Conservation (phyloP, 192 early-diverging fungal genomes). For the Jimgerdemannia lactiflua region DNA sequence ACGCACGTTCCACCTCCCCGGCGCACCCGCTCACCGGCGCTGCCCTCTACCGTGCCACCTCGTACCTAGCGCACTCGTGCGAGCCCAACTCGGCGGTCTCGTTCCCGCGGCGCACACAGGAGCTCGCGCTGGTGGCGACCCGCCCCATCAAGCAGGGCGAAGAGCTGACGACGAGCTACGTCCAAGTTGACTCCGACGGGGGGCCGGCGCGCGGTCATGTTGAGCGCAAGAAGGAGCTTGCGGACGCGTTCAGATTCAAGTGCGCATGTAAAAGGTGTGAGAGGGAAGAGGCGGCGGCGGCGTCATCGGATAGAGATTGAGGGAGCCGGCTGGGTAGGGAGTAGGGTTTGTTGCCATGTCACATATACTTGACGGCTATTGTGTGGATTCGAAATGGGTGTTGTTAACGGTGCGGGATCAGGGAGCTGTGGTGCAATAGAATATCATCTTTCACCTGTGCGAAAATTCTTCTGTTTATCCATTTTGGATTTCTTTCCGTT, state of each 20-base stretch:
- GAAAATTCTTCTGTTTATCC: too few species aligned
- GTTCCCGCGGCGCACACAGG: constrained; percentile 49
- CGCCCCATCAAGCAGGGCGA: constrained; percentile 63
- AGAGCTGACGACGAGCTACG: constrained; percentile 62
- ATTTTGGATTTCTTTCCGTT: too few species aligned
- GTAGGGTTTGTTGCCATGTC: too few species aligned
- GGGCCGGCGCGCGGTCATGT: not conserved
- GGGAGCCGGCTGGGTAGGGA: too few species aligned
- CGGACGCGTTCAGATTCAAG: not conserved
- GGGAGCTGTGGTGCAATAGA: too few species aligned
- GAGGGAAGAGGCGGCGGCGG: not conserved
- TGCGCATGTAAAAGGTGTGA: not conserved
- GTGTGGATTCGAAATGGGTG: too few species aligned
- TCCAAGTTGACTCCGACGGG: not conserved
- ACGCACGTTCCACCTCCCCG: not conserved
- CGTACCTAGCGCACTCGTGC: constrained; percentile 74
- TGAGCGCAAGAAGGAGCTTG: not conserved
- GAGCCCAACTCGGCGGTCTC: constrained; percentile 49
- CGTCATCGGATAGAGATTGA: not conserved
- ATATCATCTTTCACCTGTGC: too few species aligned
- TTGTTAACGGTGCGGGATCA: too few species aligned
- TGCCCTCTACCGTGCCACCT: constrained; percentile 71
- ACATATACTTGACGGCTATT: too few species aligned
- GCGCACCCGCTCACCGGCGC: constrained; percentile 42
- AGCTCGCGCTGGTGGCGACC: constrained; percentile 56